These are phyloP conservation scores for Akanthomyces dipterigenus DNA, from an alignment of 2,329 filamentous ascomycete species.

Conservation along the genomic window DNA sequence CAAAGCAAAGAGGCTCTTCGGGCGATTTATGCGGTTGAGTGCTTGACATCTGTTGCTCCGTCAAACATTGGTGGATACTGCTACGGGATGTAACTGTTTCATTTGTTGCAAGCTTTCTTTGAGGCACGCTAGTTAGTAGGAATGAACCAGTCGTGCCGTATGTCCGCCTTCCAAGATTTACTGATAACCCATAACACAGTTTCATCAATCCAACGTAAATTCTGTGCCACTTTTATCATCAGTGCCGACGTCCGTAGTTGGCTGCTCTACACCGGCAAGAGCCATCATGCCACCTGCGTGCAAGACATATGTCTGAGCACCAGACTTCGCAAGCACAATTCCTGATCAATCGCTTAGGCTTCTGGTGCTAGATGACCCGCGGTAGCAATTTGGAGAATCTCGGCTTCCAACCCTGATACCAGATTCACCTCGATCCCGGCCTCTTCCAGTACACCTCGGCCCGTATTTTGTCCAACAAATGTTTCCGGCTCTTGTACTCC, in stretches of 20 bases:
- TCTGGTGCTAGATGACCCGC: constrained; percentile 58
- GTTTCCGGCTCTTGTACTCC: constrained; percentile 85
- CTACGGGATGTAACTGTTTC: background rate
- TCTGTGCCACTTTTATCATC: too few relatives aligned
- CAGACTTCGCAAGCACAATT: background rate
- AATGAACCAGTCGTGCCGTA: too few relatives aligned
- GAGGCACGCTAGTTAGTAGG: background rate
- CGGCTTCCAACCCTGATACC: constrained; percentile 67
- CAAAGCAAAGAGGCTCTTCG: background rate
- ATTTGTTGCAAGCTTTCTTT: background rate
- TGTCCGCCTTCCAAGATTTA: too few relatives aligned
- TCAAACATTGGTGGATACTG: background rate
- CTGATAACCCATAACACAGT: too few relatives aligned
- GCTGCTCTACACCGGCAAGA: too few relatives aligned
- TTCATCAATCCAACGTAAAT: too few relatives aligned
- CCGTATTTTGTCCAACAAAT: constrained; percentile 79
- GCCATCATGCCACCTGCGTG: too few relatives aligned
- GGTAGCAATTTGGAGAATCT: constrained; percentile 76
- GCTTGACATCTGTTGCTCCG: too few relatives aligned
- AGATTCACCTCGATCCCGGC: constrained; percentile 69
- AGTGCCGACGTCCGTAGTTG: too few relatives aligned
- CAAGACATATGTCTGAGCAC: background rate
- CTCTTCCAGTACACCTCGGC: constrained; percentile 60
- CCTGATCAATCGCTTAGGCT: background rate
- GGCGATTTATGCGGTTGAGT: background rate